Conservation (phyloP, 306 rosid genomes). For the Prunus mume region DNA sequence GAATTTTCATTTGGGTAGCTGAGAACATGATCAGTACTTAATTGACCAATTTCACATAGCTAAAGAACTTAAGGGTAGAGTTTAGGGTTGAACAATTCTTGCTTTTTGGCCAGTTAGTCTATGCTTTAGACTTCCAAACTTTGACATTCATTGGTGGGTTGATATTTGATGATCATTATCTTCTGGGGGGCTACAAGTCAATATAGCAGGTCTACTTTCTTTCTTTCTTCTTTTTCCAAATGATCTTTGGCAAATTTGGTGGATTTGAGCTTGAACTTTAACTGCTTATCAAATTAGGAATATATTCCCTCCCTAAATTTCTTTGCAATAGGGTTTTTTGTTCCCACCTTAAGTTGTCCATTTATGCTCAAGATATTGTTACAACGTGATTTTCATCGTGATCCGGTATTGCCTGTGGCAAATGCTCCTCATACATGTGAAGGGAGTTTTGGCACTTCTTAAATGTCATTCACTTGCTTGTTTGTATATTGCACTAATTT, state of each 20-base stretch:
- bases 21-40: not conserved
- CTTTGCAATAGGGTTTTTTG: not conserved
- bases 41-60: constrained; percentile 13
- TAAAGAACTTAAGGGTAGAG: not conserved
- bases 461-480: not conserved
- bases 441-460: not conserved
- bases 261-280: constrained; percentile 14
- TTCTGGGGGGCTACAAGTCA: constrained; percentile 10
- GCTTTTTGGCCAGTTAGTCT: constrained; percentile 5
- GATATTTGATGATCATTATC: constrained; percentile 23
- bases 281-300: constrained; percentile 11
- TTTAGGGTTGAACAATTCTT: constrained; percentile 1
- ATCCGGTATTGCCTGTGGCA: not conserved
- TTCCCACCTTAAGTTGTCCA: constrained; percentile 1
- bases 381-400: not conserved
- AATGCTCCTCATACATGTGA: not conserved
- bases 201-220: constrained; percentile 13
- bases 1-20: too few species aligned
- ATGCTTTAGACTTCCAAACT: not conserved
- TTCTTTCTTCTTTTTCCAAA: not conserved
- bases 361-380: not conserved
- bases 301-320: constrained; percentile 19
- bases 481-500: not conserved
- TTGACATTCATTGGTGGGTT: not conserved
- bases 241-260: not conserved